Evolutionary conservation across 228 moss, liverwort and hornwort species (phyloP), one percentile per base, ranked within the genome.

Genomic region (Sphagnum fallax): DNA sequence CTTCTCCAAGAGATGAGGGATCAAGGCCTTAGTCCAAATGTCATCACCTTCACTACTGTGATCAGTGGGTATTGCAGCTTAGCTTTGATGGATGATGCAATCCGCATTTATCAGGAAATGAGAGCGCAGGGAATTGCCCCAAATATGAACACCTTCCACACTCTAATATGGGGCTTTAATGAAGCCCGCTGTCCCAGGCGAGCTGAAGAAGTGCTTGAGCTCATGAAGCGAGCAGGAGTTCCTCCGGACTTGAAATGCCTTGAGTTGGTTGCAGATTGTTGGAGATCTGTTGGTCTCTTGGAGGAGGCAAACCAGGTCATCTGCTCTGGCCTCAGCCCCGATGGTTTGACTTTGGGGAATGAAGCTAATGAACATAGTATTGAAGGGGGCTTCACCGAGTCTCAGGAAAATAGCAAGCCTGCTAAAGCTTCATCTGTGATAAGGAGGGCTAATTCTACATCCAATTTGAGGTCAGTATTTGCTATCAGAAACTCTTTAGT

Each of bases 1-100:
- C 79, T 96, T 9, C 79, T 96, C 0, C 75, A 80, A 59, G 72
- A 72, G 72, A 96, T 96, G 96, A 63, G 70, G 13, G 69, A 70
- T 4, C 79, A 89, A 53, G 79, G 77, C n/a, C 67, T 91, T 14
- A 82, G 57, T 15, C 93, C 96, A 49, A 96, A 96, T 57, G 91
- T 96, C 12, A 70, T 91, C 69, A 90, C 91, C 1, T 93, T 83
- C 32, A 96, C 96, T 6, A 96, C 96, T 0, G 83, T 93, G 60
- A 92, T 96, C 60, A 91, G 93, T 53, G 96, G 96, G 65, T 96
- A 91, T 82, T 96, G 91, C 76, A 96, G 83, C 55, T 71, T 81
- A 52, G 89, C 83, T 5, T 82, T 85, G 50, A 96, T 96, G 96
- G 91, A 93, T 51, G 86, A 89, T 48, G 93, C 92, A 4, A 81